phyloP scores from a whole-genome alignment of 2,329 filamentous ascomycete species.

The Orbilia javanica region DNA sequence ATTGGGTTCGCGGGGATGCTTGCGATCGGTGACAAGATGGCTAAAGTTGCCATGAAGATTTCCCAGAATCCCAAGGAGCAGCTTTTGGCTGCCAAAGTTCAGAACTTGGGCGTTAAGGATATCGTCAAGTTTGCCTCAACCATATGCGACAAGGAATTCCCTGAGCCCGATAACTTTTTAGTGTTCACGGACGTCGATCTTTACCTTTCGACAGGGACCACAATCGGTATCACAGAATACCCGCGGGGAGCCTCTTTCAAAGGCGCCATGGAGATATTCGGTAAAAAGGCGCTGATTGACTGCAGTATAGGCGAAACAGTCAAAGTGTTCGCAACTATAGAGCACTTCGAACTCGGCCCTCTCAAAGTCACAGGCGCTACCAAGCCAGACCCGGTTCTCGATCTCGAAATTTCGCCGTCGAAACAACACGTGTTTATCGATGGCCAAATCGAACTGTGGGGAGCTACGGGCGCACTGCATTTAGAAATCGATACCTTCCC shows the following conservation, averaged over 20 bases:
- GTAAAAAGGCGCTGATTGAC: not conserved
- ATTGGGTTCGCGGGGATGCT: not conserved
- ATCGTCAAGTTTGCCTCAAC: not conserved
- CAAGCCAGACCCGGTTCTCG: not conserved
- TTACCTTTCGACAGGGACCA: not conserved
- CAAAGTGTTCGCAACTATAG: not conserved
- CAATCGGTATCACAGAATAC: not conserved
- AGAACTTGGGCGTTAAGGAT: not conserved
- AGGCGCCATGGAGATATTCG: not conserved
- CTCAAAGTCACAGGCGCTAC: not conserved
- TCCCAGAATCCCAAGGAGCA: not conserved
- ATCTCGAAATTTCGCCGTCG: not conserved
- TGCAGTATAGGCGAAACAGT: not conserved
- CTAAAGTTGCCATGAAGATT: not conserved
- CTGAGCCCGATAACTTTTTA: not conserved
- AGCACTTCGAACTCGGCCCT: not conserved
- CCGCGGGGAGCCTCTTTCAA: not conserved
- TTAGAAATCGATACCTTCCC: not conserved
- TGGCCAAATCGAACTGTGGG: not conserved
- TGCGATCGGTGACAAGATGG: not conserved
- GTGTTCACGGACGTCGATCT: not conserved
- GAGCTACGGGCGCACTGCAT: not conserved
- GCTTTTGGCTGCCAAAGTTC: not conserved
- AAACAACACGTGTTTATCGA: not conserved
- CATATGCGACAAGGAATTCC: not conserved